Percentiles rank a stretch among this genome's conserved stretches.
Evolutionary conservation across 2,329 filamentous ascomycete species (phyloP).

Genomic region (Claviceps cyperi): DNA sequence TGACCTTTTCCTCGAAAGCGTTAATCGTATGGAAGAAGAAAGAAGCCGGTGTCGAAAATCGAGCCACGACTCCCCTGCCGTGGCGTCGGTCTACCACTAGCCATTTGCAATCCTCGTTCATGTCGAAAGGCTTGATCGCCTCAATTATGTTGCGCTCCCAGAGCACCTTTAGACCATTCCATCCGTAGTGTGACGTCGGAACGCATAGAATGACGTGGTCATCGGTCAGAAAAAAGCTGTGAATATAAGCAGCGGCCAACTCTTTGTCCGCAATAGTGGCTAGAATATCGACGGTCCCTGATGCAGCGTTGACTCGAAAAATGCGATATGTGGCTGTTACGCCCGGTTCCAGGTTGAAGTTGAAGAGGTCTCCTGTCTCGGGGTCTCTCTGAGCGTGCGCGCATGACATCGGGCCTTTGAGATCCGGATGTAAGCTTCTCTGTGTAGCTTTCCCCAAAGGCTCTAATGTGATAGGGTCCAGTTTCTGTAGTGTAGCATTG

Average conservation of each 20-base stretch:
- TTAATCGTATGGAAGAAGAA: constrained; percentile 77
- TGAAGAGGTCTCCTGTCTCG: constrained; percentile 60
- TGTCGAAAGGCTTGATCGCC: constrained; percentile 49
- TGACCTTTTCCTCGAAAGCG: constrained; percentile 47
- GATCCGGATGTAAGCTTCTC: constrained; percentile 45
- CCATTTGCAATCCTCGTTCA: constrained; percentile 46
- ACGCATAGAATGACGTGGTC: constrained; percentile 61
- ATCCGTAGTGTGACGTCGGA: constrained; percentile 48
- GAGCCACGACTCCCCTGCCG: constrained; percentile 50
- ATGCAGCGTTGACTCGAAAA: constrained; percentile 48
- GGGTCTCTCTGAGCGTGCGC: constrained; percentile 63
- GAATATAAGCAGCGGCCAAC: constrained; percentile 55
- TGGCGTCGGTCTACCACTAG: constrained; percentile 55
- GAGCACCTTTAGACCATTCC: constrained; percentile 43
- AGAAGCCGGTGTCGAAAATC: constrained; percentile 50
- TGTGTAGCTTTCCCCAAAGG: constrained; percentile 52
- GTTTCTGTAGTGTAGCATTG: constrained; percentile 43
- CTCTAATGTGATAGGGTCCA: constrained; percentile 59
- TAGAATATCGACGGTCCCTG: constrained; percentile 54
- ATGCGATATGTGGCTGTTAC: constrained; percentile 47
- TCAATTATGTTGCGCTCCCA: constrained; percentile 56
- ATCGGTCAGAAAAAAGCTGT: constrained; percentile 62
- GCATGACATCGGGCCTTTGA: constrained; percentile 52
- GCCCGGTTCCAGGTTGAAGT: constrained; percentile 63
- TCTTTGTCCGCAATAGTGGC: constrained; percentile 43